Conservation (phyloP, 306 rosid genomes). For the Lablab purpureus region DNA sequence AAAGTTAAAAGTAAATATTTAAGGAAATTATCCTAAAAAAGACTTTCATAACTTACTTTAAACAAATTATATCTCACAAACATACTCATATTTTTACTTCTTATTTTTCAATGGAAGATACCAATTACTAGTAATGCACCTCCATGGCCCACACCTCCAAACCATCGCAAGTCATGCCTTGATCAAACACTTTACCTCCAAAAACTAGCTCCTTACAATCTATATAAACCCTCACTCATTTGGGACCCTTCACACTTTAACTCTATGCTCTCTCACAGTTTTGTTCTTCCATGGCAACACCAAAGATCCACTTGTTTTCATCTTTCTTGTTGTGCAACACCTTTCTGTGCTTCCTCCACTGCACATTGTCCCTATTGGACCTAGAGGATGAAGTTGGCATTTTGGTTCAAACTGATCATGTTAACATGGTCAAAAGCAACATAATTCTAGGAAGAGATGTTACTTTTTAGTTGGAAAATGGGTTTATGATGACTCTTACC, state of each 20-base stretch:
- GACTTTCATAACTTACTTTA: too few relatives aligned
- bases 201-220: slow-evolving; percentile 26
- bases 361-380: slow-evolving; percentile 50
- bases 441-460: slow-evolving; percentile 51
- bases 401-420: slow-evolving; percentile 60
- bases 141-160: slow-evolving; percentile 48
- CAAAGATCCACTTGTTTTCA: slow-evolving; percentile 40
- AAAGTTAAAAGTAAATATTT: too few relatives aligned
- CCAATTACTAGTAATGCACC: slow-evolving; percentile 34
- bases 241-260: slow-evolving; percentile 13
- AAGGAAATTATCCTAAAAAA: too few relatives aligned
- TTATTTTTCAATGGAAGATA: too few relatives aligned
- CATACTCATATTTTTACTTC: too few relatives aligned
- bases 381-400: slow-evolving; percentile 55
- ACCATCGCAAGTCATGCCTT: slow-evolving; percentile 72
- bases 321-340: slow-evolving; percentile 45
- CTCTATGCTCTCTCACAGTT: slow-evolving; percentile 10
- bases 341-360: slow-evolving; percentile 48
- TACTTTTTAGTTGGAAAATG: slow-evolving; percentile 77
- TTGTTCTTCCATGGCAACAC: slow-evolving; percentile 61
- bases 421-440: slow-evolving; percentile 60
- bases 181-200: slow-evolving; percentile 45
- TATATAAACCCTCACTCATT: slow-evolving; percentile 43
- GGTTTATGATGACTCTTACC: slow-evolving; percentile 84
- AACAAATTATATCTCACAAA: too few relatives aligned